phyloP scores from a whole-genome alignment of 305 asterid genomes.

The Fraxinus albicans region DNA sequence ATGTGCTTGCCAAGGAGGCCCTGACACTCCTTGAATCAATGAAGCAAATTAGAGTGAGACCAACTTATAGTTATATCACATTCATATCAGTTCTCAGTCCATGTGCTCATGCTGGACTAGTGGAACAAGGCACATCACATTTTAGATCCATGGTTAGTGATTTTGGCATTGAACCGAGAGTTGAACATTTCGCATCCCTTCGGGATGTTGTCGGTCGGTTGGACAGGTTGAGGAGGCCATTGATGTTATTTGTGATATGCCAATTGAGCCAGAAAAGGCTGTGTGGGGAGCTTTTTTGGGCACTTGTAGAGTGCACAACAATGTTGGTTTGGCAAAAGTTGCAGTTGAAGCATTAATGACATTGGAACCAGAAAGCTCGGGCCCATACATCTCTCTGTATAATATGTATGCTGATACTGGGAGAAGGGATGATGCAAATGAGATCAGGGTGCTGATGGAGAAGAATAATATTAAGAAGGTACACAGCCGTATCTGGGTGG shows the following conservation, averaged over 20 bases:
- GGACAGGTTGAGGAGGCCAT: slow-evolving; percentile 80
- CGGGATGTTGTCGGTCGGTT: slow-evolving; percentile 70
- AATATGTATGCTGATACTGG: slow-evolving; percentile 73
- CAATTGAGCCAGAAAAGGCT: slow-evolving; percentile 63
- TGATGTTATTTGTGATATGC: slow-evolving; percentile 55
- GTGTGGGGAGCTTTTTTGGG: slow-evolving; percentile 86
- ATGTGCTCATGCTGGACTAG: slow-evolving; percentile 80
- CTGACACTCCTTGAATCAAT: slow-evolving; percentile 63
- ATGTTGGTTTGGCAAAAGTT: slow-evolving; percentile 58
- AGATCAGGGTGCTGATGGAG: slow-evolving; percentile 62
- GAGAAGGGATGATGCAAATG: slow-evolving; percentile 77
- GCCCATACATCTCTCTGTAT: slow-evolving; percentile 61
- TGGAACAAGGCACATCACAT: slow-evolving; percentile 57
- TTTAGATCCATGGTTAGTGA: slow-evolving; percentile 66
- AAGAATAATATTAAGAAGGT: slow-evolving; percentile 51
- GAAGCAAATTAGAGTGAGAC: slow-evolving; percentile 54
- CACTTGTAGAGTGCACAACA: slow-evolving; percentile 66
- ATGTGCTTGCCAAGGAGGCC: slow-evolving; percentile 70
- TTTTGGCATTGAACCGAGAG: slow-evolving; percentile 69
- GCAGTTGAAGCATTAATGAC: slow-evolving; percentile 72
- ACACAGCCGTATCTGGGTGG: slow-evolving; percentile 57
- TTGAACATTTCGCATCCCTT: slow-evolving; percentile 73
- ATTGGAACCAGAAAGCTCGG: slow-evolving; percentile 74
- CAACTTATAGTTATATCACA: slow-evolving; percentile 71
- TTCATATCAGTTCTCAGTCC: slow-evolving; percentile 78